Evolutionary conservation across 768 basidiomycete species (phyloP).

Genomic region (Fomitopsis serialis): DNA sequence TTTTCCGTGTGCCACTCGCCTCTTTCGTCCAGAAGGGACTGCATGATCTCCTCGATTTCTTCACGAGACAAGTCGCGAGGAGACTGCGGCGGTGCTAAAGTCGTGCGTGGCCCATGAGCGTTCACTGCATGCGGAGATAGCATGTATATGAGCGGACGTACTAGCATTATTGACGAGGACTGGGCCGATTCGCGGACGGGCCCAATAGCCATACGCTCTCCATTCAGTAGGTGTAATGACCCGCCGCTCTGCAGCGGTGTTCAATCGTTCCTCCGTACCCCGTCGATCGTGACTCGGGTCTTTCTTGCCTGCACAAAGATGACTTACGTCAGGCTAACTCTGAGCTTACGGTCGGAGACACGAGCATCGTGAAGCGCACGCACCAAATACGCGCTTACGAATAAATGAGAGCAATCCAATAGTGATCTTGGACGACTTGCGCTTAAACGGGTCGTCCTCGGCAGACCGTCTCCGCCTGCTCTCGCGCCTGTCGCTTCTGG

Average conservation of each 20-base stretch:
- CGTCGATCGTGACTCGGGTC: not conserved
- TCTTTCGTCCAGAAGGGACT: conserved; percentile 22
- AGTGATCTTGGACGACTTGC: not conserved
- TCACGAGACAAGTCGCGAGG: conserved; percentile 14
- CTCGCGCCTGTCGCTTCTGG: not conserved
- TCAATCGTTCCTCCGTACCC: not conserved
- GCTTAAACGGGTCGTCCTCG: conserved; percentile 3
- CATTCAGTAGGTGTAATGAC: conserved; percentile 35
- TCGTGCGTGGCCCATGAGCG: not conserved
- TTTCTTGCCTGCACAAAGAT: not conserved
- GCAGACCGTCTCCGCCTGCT: not conserved
- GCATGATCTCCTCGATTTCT: conserved; percentile 28
- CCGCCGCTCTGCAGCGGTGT: not conserved
- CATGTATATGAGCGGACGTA: conserved; percentile 10
- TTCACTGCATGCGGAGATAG: not conserved
- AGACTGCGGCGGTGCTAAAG: conserved; percentile 18
- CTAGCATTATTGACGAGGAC: conserved; percentile 41
- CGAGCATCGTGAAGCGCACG: not conserved
- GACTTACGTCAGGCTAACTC: not conserved
- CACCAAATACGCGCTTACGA: not conserved
- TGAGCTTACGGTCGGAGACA: not conserved
- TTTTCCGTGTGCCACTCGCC: conserved; percentile 33
- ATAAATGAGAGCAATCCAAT: conserved; percentile 2
- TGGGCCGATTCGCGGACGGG: conserved; percentile 38
- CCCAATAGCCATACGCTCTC: conserved; percentile 52